Base-by-base conservation (phyloP, 768 basidiomycete species). In the Russula sp. region DNA sequence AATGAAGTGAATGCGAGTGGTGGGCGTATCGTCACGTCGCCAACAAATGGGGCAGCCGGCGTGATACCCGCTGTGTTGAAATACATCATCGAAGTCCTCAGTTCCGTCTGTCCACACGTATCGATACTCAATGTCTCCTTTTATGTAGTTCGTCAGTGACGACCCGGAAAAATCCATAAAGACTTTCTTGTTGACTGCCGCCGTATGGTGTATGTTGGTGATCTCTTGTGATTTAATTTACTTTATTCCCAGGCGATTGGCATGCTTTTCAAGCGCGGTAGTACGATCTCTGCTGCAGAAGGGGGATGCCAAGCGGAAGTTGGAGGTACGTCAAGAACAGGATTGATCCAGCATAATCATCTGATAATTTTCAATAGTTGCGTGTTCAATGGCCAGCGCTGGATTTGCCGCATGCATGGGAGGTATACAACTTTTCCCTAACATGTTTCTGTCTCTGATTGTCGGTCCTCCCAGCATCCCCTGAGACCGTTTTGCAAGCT, bases 251-350 rank as follows among this genome's bases (percentile, higher is more conserved):
- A 91, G 89, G 89, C 94, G 9, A 76, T 96, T 57, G 94, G 95
- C 16, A 97, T 97, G 94, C 77, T 97, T 37, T 96, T 94, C 79
- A 98, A 98, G 73, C 84, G 95, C 63, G 94, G 94, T n/a, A 93
- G 92, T 65, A 96, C 95, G 2, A 97, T 98, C 55, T 91, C 89
- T 52, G 95, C 95, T 14, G 94, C 96, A 0, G 96, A 98, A 75
- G 95, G 95, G 20, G 94, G 87, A 11, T 96, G 94, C 73, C 91
- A 94, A 76, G 94, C 94, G 20, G 94, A 96, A 77, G 95, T 98
- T 4, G 95, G 95, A 73, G 89, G 89, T 88, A 70, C 35, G 77
- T 70, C 45, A 20, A 39, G 44, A 20, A 14, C 10, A 42, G 13
- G 22, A 34, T 57, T 20, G 3, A 7, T 16, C 4, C 27, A 2